phyloP scores from a whole-genome alignment of 345 rosid species.

The Pseudoturritis turrita region DNA sequence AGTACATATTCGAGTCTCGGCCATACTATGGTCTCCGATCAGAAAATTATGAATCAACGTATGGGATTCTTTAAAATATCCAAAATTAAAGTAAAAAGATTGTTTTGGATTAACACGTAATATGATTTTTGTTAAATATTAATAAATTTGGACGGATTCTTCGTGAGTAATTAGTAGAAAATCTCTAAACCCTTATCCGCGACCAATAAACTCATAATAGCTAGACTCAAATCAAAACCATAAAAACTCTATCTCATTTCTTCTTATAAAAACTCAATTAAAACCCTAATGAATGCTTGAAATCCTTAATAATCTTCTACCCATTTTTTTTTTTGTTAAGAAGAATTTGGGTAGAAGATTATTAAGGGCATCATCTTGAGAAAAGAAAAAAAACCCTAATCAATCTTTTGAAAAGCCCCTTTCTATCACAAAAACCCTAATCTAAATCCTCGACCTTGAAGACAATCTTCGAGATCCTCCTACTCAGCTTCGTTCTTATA shows the following conservation, averaged over 20 bases:
- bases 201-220: too few species aligned
- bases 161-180: not conserved
- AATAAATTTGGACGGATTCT: not conserved
- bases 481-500: not conserved
- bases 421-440: not conserved
- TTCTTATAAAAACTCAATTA: not conserved
- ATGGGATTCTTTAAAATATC: too few species aligned
- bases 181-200: not conserved
- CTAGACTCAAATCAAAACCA: not conserved
- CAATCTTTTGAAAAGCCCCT: not conserved
- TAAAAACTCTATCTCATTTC: not conserved
- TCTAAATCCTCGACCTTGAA: not conserved
- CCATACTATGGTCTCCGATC: too few species aligned
- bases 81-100: too few species aligned
- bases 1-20: too few species aligned
- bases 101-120: too few species aligned
- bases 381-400: not conserved
- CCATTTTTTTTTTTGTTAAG: too few species aligned
- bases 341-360: too few species aligned
- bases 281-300: not conserved
- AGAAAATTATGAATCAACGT: too few species aligned
- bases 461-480: not conserved
- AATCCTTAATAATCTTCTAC: not conserved
- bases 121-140: not conserved
- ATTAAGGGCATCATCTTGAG: not conserved